phyloP scores from a whole-genome alignment of 2,329 filamentous ascomycete genomes.

The Beauveria pseudobassiana region DNA sequence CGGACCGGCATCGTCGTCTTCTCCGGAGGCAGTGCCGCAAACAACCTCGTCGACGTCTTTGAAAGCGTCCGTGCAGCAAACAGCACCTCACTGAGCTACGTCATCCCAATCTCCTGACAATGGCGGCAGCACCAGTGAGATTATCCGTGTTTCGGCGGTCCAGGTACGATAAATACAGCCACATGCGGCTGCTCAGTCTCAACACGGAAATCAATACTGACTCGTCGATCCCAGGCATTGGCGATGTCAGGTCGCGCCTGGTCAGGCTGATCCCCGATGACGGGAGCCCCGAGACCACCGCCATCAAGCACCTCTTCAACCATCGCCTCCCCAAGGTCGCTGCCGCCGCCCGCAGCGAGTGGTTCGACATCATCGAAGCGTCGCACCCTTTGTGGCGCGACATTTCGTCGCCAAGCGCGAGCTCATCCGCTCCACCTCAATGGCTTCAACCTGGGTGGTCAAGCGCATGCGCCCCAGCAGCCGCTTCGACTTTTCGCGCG shows the following conservation, averaged over 20 bases:
- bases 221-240: slow-evolving; percentile 44
- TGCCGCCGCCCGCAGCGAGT: slow-evolving; percentile 65
- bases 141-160: slow-evolving; percentile 90
- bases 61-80: slow-evolving; percentile 57
- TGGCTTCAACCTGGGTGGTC: slow-evolving; percentile 66
- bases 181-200: not conserved
- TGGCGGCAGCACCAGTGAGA: slow-evolving; percentile 85
- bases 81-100: slow-evolving; percentile 64
- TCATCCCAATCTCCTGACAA: slow-evolving; percentile 97
- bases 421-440: slow-evolving; percentile 73
- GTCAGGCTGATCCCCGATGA: slow-evolving; percentile 76
- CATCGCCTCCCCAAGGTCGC: slow-evolving; percentile 59
- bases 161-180: slow-evolving; percentile 46
- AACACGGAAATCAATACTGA: not conserved
- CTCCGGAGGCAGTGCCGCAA: slow-evolving; percentile 89
- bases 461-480: slow-evolving; percentile 66
- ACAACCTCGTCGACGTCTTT: slow-evolving; percentile 89
- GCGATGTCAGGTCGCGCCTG: slow-evolving; percentile 51
- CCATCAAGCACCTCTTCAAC: slow-evolving; percentile 81
- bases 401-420: slow-evolving; percentile 65
- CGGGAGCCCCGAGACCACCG: slow-evolving; percentile 56
- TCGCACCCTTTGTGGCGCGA: slow-evolving; percentile 67
- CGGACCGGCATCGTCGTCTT: slow-evolving; percentile 62
- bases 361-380: slow-evolving; percentile 83
- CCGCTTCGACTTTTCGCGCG: slow-evolving; percentile 69